These are phyloP conservation scores for Chaetomium olivaceum DNA, from an alignment of 2,329 filamentous ascomycete genomes.

Conservation along the genomic window DNA sequence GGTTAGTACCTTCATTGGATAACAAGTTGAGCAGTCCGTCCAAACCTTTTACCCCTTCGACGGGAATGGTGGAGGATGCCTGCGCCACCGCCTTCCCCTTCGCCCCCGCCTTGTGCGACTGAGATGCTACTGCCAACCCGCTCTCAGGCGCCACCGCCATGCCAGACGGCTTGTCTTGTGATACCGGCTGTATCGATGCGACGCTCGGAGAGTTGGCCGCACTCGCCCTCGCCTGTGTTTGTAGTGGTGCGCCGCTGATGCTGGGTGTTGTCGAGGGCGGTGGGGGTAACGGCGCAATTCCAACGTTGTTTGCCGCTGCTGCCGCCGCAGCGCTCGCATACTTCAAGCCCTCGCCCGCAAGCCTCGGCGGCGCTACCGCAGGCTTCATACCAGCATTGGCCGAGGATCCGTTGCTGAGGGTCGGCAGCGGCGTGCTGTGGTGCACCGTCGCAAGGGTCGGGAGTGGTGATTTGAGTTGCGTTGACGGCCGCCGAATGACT, in stretches of 20 bases:
- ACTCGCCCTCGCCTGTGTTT: constrained; percentile 56
- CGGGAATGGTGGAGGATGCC: constrained; percentile 41
- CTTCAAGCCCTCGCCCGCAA: constrained; percentile 87
- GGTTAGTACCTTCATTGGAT: constrained; percentile 23
- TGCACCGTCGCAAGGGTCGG: constrained; percentile 92
- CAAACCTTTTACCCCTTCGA: constrained; percentile 50
- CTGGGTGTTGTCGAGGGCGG: constrained; percentile 65
- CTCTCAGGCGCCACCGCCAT: constrained; percentile 34
- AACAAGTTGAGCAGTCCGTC: background rate
- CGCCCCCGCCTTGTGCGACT: constrained; percentile 39
- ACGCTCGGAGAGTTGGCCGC: constrained; percentile 57
- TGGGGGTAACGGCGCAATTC: constrained; percentile 89
- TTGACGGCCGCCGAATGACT: constrained; percentile 70
- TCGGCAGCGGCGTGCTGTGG: constrained; percentile 68
- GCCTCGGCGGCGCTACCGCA: constrained; percentile 78
- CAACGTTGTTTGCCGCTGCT: constrained; percentile 87
- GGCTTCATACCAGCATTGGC: constrained; percentile 80
- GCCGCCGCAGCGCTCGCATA: constrained; percentile 96
- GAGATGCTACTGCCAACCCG: constrained; percentile 28
- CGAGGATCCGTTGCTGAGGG: constrained; percentile 53
- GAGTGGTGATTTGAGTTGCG: constrained; percentile 89
- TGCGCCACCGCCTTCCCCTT: constrained; percentile 47
- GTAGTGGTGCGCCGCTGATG: constrained; percentile 49
- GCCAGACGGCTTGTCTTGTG: constrained; percentile 41
- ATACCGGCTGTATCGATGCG: constrained; percentile 49